Evolutionary conservation across 192 early-diverging fungal species (phyloP).

Genomic region (Coemansia sp.): DNA sequence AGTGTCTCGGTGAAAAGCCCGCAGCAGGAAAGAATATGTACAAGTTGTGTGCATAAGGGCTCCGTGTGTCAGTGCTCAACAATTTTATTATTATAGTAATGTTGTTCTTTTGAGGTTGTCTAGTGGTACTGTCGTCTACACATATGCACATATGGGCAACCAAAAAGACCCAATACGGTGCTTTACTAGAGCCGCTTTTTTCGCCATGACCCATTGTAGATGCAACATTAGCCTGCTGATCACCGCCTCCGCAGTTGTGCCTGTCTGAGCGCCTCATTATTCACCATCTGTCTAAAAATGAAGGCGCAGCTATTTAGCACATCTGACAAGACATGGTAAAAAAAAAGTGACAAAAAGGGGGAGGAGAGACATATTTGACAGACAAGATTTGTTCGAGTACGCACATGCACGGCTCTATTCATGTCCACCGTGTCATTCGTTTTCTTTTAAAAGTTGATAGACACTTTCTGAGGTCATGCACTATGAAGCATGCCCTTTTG

Average conservation of each 20-base stretch:
- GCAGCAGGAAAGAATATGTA: too few relatives aligned
- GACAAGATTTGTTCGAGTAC: neutral
- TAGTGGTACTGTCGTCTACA: too few relatives aligned
- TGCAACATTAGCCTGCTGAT: neutral
- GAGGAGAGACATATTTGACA: neutral
- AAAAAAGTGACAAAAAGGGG: neutral
- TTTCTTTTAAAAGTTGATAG: neutral
- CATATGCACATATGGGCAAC: too few relatives aligned
- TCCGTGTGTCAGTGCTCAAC: too few relatives aligned
- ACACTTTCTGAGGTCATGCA: neutral
- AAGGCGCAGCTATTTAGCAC: neutral
- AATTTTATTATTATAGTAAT: too few relatives aligned
- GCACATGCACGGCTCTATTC: conserved; percentile 1
- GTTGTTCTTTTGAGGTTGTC: too few relatives aligned
- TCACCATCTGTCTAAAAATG: neutral
- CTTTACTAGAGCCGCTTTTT: neutral
- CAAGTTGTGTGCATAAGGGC: too few relatives aligned
- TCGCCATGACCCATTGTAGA: neutral
- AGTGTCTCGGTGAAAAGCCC: too few relatives aligned
- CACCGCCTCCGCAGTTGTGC: neutral
- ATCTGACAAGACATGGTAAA: neutral
- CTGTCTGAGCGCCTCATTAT: neutral
- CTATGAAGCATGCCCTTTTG: neutral
- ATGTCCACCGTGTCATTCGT: neutral
- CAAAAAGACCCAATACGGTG: too few relatives aligned